These are phyloP conservation scores for Arabidopsis arenosa DNA, from an alignment of 345 rosid genomes.

Conservation along the genomic window DNA sequence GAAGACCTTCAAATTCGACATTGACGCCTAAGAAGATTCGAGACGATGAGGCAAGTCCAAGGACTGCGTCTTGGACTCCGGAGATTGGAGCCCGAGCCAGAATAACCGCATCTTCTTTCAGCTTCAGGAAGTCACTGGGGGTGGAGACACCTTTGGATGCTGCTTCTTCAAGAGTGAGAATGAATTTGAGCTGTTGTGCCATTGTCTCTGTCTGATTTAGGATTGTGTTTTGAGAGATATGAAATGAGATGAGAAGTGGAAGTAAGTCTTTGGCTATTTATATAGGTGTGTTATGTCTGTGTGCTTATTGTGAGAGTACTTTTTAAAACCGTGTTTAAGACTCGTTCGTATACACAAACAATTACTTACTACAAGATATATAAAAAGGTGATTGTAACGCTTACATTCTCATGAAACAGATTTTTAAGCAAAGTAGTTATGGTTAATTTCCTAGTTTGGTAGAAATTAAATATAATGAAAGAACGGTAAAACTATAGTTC, in stretches of 20 bases:
- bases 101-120: background rate
- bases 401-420: background rate
- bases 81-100: background rate
- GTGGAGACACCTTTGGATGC: background rate
- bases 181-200: slow-evolving; percentile 38
- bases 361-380: background rate
- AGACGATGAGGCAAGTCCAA: background rate
- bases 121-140: background rate
- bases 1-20: background rate
- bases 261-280: background rate
- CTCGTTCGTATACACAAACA: background rate
- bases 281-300: background rate
- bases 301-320: background rate
- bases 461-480: no score
- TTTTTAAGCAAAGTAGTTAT: background rate
- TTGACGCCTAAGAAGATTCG: background rate
- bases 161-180: background rate
- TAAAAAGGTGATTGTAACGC: background rate
- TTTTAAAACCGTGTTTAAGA: background rate
- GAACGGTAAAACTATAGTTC: no score
- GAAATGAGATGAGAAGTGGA: background rate
- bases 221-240: background rate
- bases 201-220: slow-evolving; percentile 43
- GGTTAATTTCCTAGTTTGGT: background rate
- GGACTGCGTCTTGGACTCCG: background rate